These are phyloP conservation scores for Claviceps sp. DNA, from an alignment of 2,329 filamentous ascomycete species.

Conservation along the genomic window DNA sequence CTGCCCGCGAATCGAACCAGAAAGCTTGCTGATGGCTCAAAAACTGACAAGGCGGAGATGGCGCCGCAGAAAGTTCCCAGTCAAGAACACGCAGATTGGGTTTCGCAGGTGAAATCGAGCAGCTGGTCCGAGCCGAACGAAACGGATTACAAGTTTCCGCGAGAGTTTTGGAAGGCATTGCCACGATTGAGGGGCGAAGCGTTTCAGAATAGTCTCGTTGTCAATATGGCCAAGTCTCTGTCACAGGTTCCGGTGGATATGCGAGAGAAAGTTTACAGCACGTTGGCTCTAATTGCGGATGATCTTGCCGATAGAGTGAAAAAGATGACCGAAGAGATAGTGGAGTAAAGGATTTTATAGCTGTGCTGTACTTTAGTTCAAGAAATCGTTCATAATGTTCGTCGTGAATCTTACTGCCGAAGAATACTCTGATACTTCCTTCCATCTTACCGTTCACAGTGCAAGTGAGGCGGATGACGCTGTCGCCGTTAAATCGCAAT, in stretches of 20 bases:
- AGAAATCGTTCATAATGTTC: too few species aligned
- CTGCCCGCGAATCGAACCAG: neutral
- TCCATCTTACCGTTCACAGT: too few species aligned
- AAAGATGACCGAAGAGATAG: neutral
- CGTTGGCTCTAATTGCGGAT: neutral
- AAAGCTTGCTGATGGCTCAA: neutral
- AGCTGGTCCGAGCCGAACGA: neutral
- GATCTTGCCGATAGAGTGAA: neutral
- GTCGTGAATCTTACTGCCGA: too few species aligned
- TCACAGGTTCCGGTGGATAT: neutral
- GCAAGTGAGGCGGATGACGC: too few species aligned
- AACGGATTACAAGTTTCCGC: neutral
- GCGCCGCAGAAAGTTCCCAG: neutral
- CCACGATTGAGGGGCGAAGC: neutral
- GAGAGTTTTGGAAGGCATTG: neutral
- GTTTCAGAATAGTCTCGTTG: neutral
- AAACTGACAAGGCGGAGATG: neutral
- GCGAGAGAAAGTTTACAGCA: neutral
- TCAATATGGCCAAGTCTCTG: neutral
- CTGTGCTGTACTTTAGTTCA: neutral
- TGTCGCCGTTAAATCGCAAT: too few species aligned
- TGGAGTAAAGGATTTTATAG: neutral
- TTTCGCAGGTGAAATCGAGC: neutral
- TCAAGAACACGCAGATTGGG: neutral
- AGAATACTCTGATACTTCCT: too few species aligned